A percentile compares a stretch with the other conserved stretches of the same genome.
Evolutionary conservation across 495 filamentous ascomycete species (phyloP).

Genomic region (Pseudomonodictys pantanalensis): DNA sequence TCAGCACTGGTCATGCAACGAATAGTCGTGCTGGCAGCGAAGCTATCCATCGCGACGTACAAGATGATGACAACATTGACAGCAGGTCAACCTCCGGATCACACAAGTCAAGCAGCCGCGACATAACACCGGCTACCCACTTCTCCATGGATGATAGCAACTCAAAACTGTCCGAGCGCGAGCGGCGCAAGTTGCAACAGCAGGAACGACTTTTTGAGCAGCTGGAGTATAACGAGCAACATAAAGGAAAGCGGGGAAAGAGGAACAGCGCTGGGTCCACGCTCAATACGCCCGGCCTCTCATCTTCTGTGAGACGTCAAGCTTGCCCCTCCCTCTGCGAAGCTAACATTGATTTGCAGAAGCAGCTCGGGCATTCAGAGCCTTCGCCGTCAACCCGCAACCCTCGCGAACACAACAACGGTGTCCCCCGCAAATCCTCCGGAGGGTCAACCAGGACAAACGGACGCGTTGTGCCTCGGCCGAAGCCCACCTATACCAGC

Average conservation of each 20-base stretch:
- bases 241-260: slow-evolving; percentile 58
- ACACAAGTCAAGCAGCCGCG: slow-evolving; percentile 74
- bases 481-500: slow-evolving; percentile 29
- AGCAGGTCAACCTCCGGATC: slow-evolving; percentile 70
- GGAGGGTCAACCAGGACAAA: slow-evolving; percentile 18
- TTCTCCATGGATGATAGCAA: slow-evolving; percentile 53
- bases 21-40: slow-evolving; percentile 80
- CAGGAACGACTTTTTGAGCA: slow-evolving; percentile 72
- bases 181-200: slow-evolving; percentile 82
- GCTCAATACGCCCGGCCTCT: slow-evolving; percentile 41
- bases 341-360: slow-evolving; percentile 28
- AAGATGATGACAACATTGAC: slow-evolving; percentile 57
- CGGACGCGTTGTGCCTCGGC: slow-evolving; percentile 3
- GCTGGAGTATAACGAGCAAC: slow-evolving; percentile 59
- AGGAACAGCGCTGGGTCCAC: slow-evolving; percentile 57
- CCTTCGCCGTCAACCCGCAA: slow-evolving; percentile 21
- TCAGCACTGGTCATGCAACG: slow-evolving; percentile 65
- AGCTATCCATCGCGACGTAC: slow-evolving; percentile 40
- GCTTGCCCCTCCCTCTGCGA: slow-evolving; percentile 1
- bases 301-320: slow-evolving; percentile 33
- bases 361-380: slow-evolving; percentile 37
- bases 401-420: slow-evolving; percentile 18
- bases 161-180: slow-evolving; percentile 73
- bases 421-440: slow-evolving; percentile 26
- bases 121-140: slow-evolving; percentile 67